Evolutionary conservation across 2,329 filamentous ascomycete species (phyloP).

Genomic region (Colletotrichum theobromicola): DNA sequence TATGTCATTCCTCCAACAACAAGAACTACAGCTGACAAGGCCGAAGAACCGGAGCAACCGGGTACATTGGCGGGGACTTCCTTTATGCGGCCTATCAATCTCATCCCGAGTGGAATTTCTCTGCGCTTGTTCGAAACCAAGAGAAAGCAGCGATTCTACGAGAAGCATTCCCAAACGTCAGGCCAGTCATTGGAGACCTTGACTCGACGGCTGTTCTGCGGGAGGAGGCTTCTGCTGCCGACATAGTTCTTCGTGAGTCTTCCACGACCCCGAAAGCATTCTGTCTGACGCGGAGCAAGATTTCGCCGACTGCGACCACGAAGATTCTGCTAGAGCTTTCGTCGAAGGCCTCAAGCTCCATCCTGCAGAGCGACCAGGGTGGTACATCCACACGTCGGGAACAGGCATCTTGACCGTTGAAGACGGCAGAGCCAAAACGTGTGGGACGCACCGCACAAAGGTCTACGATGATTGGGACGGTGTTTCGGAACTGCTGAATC

Average conservation of each 20-base stretch:
- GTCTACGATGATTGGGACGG: not conserved
- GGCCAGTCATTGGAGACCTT: not conserved
- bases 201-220: accelerated
- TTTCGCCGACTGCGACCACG: not conserved
- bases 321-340: not conserved
- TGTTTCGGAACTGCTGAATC: not conserved
- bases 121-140: not conserved
- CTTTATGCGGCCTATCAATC: not conserved
- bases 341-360: not conserved
- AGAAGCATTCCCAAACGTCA: accelerated
- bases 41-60: not conserved
- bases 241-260: not conserved
- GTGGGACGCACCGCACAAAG: not conserved
- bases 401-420: not conserved
- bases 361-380: not conserved
- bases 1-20: accelerated
- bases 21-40: not conserved
- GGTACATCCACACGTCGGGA: not conserved
- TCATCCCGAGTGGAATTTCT: not conserved
- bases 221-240: accelerated
- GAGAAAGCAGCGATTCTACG: not conserved
- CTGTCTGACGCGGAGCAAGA: accelerated
- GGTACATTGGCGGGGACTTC: not conserved
- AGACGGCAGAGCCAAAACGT: not conserved
- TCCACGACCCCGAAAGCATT: accelerated